Conservation (phyloP, 331 rosid genomes). For the Arachis monticola region DNA sequence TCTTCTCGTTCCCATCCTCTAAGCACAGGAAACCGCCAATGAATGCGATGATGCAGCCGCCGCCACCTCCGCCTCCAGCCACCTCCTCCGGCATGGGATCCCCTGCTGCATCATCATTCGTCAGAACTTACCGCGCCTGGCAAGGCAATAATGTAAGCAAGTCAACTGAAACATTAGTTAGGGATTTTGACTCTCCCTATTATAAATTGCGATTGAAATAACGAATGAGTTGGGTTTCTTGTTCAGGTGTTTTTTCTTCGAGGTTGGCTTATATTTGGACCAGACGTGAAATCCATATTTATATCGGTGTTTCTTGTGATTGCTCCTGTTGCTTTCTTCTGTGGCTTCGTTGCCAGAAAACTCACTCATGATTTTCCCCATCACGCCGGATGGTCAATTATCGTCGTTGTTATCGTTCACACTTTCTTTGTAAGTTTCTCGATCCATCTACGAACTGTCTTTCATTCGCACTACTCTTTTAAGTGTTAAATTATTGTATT, state of each 20-base stretch:
- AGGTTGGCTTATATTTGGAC: slow-evolving; percentile 80
- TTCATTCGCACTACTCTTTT: slow-evolving; percentile 22
- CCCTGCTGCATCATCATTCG: slow-evolving; percentile 9
- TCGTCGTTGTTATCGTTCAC: slow-evolving; percentile 43
- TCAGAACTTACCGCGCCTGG: slow-evolving; percentile 52
- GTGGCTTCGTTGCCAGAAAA: slow-evolving; percentile 53
- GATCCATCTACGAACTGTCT: not conserved
- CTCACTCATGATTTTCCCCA: slow-evolving; percentile 49
- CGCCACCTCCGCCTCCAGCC: not conserved
- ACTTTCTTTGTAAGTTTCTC: slow-evolving; percentile 60
- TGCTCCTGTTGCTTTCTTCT: slow-evolving; percentile 62
- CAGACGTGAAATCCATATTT: slow-evolving; percentile 67
- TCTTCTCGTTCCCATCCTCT: too few relatives aligned
- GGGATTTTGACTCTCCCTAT: not conserved
- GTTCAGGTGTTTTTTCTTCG: slow-evolving; percentile 60
- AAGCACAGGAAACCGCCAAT: not conserved
- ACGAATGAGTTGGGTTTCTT: too few relatives aligned
- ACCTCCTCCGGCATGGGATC: slow-evolving; percentile 15
- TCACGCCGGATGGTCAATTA: slow-evolving; percentile 50
- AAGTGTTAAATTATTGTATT: not conserved
- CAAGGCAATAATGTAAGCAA: slow-evolving; percentile 53
- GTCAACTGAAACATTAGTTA: not conserved
- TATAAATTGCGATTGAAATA: too few relatives aligned
- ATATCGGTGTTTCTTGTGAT: slow-evolving; percentile 55
- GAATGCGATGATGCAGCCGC: slow-evolving; percentile 7